phyloP scores from a whole-genome alignment of 805 yeast species.

The Barnettozyma wickerhamii region DNA sequence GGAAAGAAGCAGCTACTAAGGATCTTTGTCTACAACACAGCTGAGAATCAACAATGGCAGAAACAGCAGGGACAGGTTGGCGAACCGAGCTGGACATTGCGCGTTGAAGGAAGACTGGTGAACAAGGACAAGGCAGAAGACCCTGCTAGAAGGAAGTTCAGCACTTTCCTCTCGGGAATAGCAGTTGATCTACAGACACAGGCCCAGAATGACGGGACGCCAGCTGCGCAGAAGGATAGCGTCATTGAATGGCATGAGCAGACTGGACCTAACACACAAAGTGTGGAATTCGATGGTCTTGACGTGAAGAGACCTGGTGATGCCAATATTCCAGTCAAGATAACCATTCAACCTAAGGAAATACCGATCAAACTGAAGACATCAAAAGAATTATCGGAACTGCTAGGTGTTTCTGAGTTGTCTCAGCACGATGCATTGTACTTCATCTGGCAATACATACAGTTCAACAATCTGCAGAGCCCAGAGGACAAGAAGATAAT shows the following conservation, averaged over 20 bases:
- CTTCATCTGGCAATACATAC: slow-evolving; percentile 73
- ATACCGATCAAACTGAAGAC: slow-evolving; percentile 63
- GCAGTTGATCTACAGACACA: slow-evolving; percentile 62
- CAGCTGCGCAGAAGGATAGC: slow-evolving; percentile 25
- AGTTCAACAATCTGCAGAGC: slow-evolving; percentile 60
- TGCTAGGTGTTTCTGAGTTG: slow-evolving; percentile 73
- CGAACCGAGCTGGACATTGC: slow-evolving; percentile 73
- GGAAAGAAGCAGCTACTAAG: slow-evolving; percentile 60
- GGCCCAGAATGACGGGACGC: slow-evolving; percentile 5
- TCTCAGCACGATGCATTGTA: slow-evolving; percentile 84
- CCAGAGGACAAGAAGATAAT: slow-evolving; percentile 51
- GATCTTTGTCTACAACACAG: slow-evolving; percentile 75
- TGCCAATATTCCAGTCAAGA: slow-evolving; percentile 57
- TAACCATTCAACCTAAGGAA: slow-evolving; percentile 79
- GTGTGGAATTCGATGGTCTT: slow-evolving; percentile 76
- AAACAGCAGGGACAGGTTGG: slow-evolving; percentile 57
- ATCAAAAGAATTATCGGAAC: slow-evolving; percentile 58
- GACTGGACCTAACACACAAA: slow-evolving; percentile 36
- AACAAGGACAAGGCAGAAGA: slow-evolving; percentile 45
- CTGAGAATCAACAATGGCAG: slow-evolving; percentile 91
- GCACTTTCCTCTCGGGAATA: slow-evolving; percentile 76
- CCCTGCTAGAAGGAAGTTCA: slow-evolving; percentile 56
- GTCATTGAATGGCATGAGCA: slow-evolving; percentile 86
- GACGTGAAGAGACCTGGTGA: slow-evolving; percentile 81
- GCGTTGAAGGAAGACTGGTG: slow-evolving; percentile 82